Evolutionary conservation across 352 stramenopile genomes (phyloP).

Genomic region (Globisporangium nagaii): DNA sequence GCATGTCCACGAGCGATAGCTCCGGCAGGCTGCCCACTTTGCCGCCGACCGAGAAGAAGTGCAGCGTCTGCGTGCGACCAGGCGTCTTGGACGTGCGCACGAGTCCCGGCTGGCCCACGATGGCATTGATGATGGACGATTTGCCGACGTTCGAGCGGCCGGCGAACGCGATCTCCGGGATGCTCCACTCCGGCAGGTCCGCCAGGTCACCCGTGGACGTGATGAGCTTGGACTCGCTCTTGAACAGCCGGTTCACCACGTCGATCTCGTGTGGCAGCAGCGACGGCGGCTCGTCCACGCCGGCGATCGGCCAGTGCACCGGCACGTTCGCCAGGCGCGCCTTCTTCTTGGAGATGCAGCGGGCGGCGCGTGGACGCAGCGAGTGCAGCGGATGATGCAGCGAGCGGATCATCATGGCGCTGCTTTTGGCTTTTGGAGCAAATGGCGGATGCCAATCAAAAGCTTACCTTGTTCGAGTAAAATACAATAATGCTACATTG

Average conservation of each 20-base stretch:
- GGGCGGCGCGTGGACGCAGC: neutral
- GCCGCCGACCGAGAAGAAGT: conserved; percentile 80
- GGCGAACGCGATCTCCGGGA: conserved; percentile 82
- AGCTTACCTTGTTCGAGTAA: too few relatives aligned
- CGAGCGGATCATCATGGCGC: neutral
- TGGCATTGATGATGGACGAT: conserved; percentile 84
- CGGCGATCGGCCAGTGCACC: conserved; percentile 50
- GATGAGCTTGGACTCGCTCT: conserved; percentile 53
- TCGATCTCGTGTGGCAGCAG: conserved; percentile 62
- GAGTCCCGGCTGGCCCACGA: conserved; percentile 62
- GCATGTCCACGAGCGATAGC: conserved; percentile 79
- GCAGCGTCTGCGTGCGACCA: conserved; percentile 74
- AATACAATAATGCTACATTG: too few relatives aligned
- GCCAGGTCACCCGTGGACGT: conserved; percentile 45
- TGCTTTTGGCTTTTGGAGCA: neutral
- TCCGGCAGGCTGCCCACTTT: conserved; percentile 64
- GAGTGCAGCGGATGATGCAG: neutral
- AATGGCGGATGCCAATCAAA: neutral
- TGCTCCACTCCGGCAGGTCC: conserved; percentile 61
- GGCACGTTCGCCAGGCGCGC: conserved; percentile 35
- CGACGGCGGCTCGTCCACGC: conserved; percentile 41
- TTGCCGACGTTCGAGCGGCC: conserved; percentile 88
- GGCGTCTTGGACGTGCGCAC: conserved; percentile 82
- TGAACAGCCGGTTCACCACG: conserved; percentile 54
- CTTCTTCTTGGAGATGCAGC: conserved; percentile 50